Percentiles rank a stretch among this genome's conserved stretches.
Conservation (phyloP, 2,329 filamentous ascomycete species). For the Ilyonectria robusta region DNA sequence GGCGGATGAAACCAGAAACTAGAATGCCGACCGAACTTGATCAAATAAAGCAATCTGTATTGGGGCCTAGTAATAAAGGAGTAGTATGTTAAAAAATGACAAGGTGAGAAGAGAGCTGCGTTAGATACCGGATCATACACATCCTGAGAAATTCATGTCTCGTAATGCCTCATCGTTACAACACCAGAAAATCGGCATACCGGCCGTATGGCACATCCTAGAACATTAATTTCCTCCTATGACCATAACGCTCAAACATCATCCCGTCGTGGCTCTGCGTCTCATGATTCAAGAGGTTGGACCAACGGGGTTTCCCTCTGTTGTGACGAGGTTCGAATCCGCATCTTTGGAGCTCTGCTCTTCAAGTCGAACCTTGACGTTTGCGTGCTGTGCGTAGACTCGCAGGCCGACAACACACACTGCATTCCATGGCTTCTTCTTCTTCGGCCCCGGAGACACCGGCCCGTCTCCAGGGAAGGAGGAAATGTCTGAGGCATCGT, state of each 20-base stretch:
- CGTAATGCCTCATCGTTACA: neutral
- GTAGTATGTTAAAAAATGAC: conserved; percentile 1
- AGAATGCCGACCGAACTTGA: neutral
- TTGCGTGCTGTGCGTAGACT: conserved; percentile 55
- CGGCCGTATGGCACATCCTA: neutral
- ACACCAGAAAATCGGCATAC: neutral
- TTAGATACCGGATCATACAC: conserved; percentile 6
- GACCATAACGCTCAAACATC: conserved; percentile 28
- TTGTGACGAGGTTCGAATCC: conserved; percentile 36
- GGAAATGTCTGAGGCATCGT: conserved; percentile 43
- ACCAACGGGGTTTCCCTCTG: conserved; percentile 30
- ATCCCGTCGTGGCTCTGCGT: neutral
- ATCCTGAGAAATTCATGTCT: neutral
- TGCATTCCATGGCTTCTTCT: conserved; percentile 57
- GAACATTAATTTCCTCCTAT: neutral
- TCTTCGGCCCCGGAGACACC: conserved; percentile 13
- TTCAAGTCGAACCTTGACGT: conserved; percentile 53
- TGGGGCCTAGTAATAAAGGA: neutral
- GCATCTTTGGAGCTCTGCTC: conserved; percentile 50
- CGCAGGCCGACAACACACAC: conserved; percentile 58
- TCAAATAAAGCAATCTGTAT: conserved; percentile 3
- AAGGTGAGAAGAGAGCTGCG: conserved; percentile 8
- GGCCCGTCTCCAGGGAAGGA: conserved; percentile 5
- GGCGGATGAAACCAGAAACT: neutral
- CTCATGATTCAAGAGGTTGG: conserved; percentile 22